Base-by-base conservation (phyloP, 2,329 filamentous ascomycete genomes). In the Macrophomina tecta region DNA sequence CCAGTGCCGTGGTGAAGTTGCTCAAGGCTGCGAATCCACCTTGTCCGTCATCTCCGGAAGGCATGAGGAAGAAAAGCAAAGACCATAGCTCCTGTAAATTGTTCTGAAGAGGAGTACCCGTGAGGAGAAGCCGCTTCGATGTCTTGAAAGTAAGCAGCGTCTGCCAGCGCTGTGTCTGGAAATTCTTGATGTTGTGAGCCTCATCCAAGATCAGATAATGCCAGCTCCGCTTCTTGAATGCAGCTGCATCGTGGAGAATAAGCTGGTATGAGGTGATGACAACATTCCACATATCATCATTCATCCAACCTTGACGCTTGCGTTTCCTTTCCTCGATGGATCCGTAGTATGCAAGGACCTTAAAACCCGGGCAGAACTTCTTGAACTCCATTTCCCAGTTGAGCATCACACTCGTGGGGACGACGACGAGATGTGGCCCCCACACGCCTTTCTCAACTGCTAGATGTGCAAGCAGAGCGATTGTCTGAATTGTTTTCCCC, bases 371-470 rank as follows among this genome's bases (percentile, higher is more conserved):
- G 67, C 94, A 92, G 88, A 94, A 99, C 77, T 99, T 99, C 76
- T 98, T 98, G 85, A 99, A 99, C 79, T 99, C 95, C 91, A 98
- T 98, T 78, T 99, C 96, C 95, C 95, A 99, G 76, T 99, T 99
- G 70, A 99, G 87, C 86, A 99, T 97, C 58, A 99, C 96, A 79
- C 94, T 98, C 2, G 95, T 99, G 1, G 95, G 95, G 1, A 99
- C 95, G 68, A 99, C 91, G 58, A 99, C 92, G 30, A 99, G 83
- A 82, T 99, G 95, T 0, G 95, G 93, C 0, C 96, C 95, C 96
- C 95, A 99, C 5, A 97, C 89, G 73, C 93, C 89, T 75, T 97
- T 91, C 46, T 93, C 86, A 69, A 94, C 94, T 8, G 96, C 95
- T 42, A 99, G 85, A 76, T 99, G 94, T 4, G 95, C 95, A 45